Evolutionary conservation across 192 early-diverging fungal genomes (phyloP), one percentile per base, ranked within the genome.

Genomic region (Geranomyces michiganensis): DNA sequence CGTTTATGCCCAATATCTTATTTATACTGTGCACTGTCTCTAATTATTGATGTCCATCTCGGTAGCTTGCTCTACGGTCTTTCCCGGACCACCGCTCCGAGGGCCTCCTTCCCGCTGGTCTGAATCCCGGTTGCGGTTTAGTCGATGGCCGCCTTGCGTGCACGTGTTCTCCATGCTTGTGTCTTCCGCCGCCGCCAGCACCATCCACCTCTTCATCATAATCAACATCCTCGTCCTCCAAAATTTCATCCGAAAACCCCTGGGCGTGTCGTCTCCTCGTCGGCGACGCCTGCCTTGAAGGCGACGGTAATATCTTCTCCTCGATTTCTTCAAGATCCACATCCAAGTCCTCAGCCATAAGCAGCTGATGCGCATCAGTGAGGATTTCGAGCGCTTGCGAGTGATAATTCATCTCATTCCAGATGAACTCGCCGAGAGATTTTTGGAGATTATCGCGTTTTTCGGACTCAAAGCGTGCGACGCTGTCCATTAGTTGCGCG

Each of bases 391-490:
- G 66, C 19, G 67, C 56, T 44, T 64, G 70, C 36, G 70, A 69
- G 26, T 75, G 51, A n/a, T 67, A 72, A 48, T 72, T 72, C 65
- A 78, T 78, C 32, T 73, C 65, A 24, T 63, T 68, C 58, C 76
- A 69, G 15, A 72, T 27, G 17, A 70, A 56, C 43, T 78, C 49
- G 41, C 67, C 62, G 46, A 69, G 60, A 14, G 66, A 64, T 21
- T 26, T 63, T 30, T 68, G 48, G 44, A 76, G 33, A 62, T 79
- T 74, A 24, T 32, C 46, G 22, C 74, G 48, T 66, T 79, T 79
- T 62, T 51, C 17, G 48, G 33, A 19, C 15, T 84, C 82, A 63
- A 81, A 84, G 1, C 60, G 26, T 30, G 65, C 65, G 2, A 70
- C 48, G 51, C 58, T 74, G 30, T 81, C 67, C 19, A 70, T 41